A percentile compares a stretch with the other conserved stretches of the same genome.
Conservation (phyloP, 164 flowering plant species). For the Euptelea pleiosperma region DNA sequence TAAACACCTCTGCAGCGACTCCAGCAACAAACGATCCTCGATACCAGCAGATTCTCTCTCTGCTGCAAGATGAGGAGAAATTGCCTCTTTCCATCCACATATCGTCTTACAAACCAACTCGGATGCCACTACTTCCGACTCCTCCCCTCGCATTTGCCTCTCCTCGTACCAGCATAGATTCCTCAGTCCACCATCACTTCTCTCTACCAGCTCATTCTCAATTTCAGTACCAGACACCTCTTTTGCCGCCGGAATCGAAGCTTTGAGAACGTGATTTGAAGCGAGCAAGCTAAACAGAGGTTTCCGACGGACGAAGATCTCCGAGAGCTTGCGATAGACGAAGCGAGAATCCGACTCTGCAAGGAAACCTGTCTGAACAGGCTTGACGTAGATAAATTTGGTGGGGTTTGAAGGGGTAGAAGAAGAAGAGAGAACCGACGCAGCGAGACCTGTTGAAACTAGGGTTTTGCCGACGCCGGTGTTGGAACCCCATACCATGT, state of each 20-base stretch:
- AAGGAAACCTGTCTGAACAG: conserved; percentile 95
- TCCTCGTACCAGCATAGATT: conserved; percentile 49
- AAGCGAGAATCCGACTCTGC: conserved; percentile 82
- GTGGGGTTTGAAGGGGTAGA: conserved; percentile 13
- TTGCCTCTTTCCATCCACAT: conserved; percentile 79
- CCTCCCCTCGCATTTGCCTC: conserved; percentile 33
- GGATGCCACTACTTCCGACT: conserved; percentile 13
- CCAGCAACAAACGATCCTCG: conserved; percentile 45
- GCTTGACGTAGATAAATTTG: conserved; percentile 70
- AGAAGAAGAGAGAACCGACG: conserved; percentile 39
- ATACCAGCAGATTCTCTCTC: conserved; percentile 68
- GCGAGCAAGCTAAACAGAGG: conserved; percentile 32
- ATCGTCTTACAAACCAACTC: conserved; percentile 72
- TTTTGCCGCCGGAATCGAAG: conserved; percentile 42
- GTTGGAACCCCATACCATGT: conserved; percentile 82
- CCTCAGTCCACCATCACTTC: conserved; percentile 27
- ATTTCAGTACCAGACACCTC: conserved; percentile 10
- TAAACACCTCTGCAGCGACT: conserved; percentile 51
- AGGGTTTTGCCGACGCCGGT: conserved; percentile 93
- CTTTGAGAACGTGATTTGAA: conserved; percentile 49
- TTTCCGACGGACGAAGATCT: conserved; percentile 36
- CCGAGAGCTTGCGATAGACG: conserved; percentile 50
- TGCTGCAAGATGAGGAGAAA: conserved; percentile 91
- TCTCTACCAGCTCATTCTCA: conserved; percentile 13
- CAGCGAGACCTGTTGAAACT: conserved; percentile 82